A percentile compares a stretch with the other conserved stretches of the same genome.
These are phyloP conservation scores for Ilyonectria destructans DNA, from an alignment of 2,329 filamentous ascomycete species.

Conservation along the genomic window DNA sequence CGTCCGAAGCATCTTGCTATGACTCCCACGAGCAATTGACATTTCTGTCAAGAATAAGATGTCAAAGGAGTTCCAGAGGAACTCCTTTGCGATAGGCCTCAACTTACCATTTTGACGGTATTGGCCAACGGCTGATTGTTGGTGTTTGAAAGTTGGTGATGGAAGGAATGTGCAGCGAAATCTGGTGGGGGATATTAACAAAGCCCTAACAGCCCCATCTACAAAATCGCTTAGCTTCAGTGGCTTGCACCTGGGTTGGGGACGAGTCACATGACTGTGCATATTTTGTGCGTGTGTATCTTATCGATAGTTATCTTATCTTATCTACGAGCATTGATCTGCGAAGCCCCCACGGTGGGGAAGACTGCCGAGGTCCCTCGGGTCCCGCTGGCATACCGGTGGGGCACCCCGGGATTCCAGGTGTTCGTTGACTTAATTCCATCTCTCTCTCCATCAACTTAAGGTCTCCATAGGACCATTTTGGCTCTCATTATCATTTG, in stretches of 20 bases:
- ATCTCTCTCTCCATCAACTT: neutral
- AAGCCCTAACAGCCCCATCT: slow-evolving; percentile 57
- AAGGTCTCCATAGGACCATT: neutral
- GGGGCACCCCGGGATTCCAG: slow-evolving; percentile 16
- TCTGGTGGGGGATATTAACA: slow-evolving; percentile 60
- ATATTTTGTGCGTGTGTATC: slow-evolving; percentile 7
- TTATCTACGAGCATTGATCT: slow-evolving; percentile 11
- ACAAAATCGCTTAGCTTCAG: slow-evolving; percentile 44
- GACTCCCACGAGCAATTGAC: slow-evolving; percentile 74
- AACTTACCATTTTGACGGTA: slow-evolving; percentile 81
- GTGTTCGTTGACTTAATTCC: neutral
- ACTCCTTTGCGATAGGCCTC: slow-evolving; percentile 56
- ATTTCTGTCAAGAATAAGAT: slow-evolving; percentile 60
- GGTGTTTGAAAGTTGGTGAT: slow-evolving; percentile 56
- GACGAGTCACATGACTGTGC: slow-evolving; percentile 57
- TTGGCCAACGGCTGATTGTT: slow-evolving; percentile 63
- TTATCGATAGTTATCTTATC: slow-evolving; percentile 27
- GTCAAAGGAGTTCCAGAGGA: slow-evolving; percentile 39
- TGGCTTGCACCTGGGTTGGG: slow-evolving; percentile 54
- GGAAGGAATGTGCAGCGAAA: slow-evolving; percentile 48
- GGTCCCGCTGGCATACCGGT: slow-evolving; percentile 30
- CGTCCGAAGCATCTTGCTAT: slow-evolving; percentile 98
- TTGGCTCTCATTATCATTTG: neutral
- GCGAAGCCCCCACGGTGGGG: slow-evolving; percentile 18
- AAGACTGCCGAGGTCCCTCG: slow-evolving; percentile 47